phyloP scores from a whole-genome alignment of 139 green algal species.

The Chlorella ohadii region DNA sequence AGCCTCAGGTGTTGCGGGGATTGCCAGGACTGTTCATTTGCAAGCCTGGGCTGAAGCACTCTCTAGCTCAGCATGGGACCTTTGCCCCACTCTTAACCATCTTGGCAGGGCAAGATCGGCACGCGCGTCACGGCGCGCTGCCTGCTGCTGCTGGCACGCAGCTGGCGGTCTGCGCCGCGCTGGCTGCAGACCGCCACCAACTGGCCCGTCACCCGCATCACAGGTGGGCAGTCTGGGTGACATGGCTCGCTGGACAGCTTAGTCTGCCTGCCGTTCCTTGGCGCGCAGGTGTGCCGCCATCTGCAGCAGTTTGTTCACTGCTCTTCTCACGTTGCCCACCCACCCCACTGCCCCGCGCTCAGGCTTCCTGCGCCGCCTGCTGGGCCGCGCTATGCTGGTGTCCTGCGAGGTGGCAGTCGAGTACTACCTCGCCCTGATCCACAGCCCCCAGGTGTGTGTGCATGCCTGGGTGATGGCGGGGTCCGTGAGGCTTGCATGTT shows the following conservation, averaged over 20 bases:
- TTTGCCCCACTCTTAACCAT: neutral
- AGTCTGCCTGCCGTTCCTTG: no score
- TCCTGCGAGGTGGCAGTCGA: constrained; percentile 83
- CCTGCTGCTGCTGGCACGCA: constrained; percentile 18
- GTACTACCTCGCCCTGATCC: constrained; percentile 78
- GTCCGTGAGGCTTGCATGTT: no score
- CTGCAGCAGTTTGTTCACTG: no score
- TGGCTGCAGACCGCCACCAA: constrained; percentile 20
- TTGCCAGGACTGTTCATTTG: no score
- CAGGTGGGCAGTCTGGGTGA: neutral
- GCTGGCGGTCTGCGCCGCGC: constrained; percentile 4
- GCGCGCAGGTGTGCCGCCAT: no score
- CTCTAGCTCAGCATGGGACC: no score
- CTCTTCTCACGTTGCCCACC: no score
- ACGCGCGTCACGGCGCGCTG: constrained; percentile 1
- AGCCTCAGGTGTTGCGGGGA: no score
- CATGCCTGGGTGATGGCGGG: no score
- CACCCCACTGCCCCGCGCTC: no score
- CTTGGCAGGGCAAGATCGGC: constrained; percentile 11
- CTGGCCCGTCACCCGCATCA: constrained; percentile 30
- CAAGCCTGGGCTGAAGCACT: no score
- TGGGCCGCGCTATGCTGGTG: constrained; percentile 64
- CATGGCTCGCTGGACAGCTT: no score
- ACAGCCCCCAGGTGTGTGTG: constrained; percentile 54
- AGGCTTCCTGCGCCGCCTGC: constrained; percentile 44